These are phyloP conservation scores for Cichorium intybus DNA, from an alignment of 140 eudicot genomes.

Conservation along the genomic window DNA sequence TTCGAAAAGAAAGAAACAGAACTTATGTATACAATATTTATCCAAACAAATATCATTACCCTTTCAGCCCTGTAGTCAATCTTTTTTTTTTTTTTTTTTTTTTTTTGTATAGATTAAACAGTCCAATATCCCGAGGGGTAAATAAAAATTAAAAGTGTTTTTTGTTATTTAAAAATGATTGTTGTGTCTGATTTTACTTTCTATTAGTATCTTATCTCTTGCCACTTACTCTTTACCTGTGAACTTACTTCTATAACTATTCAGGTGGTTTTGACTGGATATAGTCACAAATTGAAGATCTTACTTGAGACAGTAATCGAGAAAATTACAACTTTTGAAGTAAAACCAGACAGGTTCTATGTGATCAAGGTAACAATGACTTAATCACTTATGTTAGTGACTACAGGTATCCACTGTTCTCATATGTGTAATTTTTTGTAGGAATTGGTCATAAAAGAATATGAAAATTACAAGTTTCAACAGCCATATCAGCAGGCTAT, in stretches of 20 bases:
- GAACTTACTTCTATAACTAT: constrained; percentile 1
- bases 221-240: constrained; percentile 3
- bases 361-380: constrained; percentile 81
- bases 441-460: constrained; percentile 74
- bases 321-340: constrained; percentile 81
- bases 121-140: too few species aligned
- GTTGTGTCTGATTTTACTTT: not conserved
- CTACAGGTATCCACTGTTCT: not conserved
- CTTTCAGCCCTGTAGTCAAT: too few species aligned
- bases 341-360: constrained; percentile 82
- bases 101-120: too few species aligned
- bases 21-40: not conserved
- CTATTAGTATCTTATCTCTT: not conserved
- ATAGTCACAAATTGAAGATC: constrained; percentile 78
- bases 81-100: too few species aligned
- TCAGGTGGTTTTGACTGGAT: constrained; percentile 84
- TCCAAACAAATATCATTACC: not conserved
- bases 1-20: not conserved
- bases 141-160: constrained; percentile 3
- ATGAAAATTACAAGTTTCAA: constrained; percentile 81
- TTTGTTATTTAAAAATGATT: not conserved
- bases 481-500: constrained; percentile 95
- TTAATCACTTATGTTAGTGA: constrained; percentile 5
- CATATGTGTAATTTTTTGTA: constrained; percentile 15
- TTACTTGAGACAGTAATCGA: constrained; percentile 74